A percentile compares a stretch with the other conserved stretches of the same genome.
phyloP scores from a whole-genome alignment of 2,329 filamentous ascomycete genomes.

The Diaporthe citriasiana region DNA sequence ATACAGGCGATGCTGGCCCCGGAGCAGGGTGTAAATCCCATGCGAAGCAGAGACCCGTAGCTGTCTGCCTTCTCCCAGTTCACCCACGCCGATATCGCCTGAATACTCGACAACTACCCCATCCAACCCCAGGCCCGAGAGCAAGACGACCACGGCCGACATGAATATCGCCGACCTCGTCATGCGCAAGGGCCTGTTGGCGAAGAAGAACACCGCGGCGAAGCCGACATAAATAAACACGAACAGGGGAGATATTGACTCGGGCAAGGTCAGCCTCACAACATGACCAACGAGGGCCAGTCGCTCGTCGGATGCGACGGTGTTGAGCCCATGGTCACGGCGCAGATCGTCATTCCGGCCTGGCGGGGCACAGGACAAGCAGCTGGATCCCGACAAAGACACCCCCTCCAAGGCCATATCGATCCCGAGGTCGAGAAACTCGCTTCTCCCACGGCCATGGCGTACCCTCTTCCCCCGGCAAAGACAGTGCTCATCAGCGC shows the following conservation, averaged over 20 bases:
- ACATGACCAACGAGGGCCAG: background rate
- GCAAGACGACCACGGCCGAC: background rate
- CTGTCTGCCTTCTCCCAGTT: background rate
- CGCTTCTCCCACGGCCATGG: background rate
- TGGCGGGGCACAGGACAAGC: no score
- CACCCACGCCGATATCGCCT: conserved; percentile 9
- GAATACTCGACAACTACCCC: background rate
- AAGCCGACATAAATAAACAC: background rate
- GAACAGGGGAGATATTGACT: background rate
- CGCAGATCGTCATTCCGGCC: background rate
- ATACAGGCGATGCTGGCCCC: no score
- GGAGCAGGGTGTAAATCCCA: no score
- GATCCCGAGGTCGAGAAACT: no score
- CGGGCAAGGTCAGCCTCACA: background rate
- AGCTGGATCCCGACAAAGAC: background rate
- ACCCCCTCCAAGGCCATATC: background rate
- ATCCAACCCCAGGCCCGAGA: background rate
- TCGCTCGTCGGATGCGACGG: background rate
- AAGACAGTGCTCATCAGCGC: background rate
- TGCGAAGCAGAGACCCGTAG: no score
- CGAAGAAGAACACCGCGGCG: background rate
- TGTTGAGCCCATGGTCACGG: background rate
- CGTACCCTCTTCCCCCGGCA: background rate
- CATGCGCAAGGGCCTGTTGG: background rate
- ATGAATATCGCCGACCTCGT: background rate